Conservation (phyloP, 73 alveolate genomes). For the Stentor coeruleus region DNA sequence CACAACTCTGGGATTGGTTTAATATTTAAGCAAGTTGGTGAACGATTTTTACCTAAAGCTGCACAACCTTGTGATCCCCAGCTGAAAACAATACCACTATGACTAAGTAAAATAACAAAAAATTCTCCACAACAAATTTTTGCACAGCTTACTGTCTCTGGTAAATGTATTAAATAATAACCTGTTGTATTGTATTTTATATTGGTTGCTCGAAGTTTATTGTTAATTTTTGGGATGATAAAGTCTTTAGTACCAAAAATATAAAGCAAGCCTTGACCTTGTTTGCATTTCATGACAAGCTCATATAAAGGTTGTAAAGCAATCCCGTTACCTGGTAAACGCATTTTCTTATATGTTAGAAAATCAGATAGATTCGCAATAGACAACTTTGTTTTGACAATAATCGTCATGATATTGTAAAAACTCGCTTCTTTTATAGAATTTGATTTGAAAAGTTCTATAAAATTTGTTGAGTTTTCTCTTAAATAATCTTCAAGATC, state of each 20-base stretch:
- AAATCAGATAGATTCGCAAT: neutral
- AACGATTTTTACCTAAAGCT: neutral
- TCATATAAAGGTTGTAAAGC: slow-evolving; percentile 13
- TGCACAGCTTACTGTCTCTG: neutral
- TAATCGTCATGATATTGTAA: slow-evolving; percentile 2
- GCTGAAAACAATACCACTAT: slow-evolving; percentile 7
- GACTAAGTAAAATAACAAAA: neutral
- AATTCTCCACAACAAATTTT: neutral
- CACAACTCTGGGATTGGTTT: slow-evolving; percentile 8
- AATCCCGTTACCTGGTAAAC: neutral
- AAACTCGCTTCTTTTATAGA: neutral
- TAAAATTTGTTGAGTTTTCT: neutral
- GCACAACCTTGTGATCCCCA: neutral
- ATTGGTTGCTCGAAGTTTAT: neutral
- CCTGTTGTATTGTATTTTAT: neutral
- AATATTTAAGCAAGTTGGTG: neutral
- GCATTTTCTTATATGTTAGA: neutral
- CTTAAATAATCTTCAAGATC: neutral
- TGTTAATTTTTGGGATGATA: neutral
- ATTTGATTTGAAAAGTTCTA: neutral
- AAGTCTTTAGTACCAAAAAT: neutral
- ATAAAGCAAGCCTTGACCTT: neutral
- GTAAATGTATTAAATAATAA: slow-evolving; percentile 8
- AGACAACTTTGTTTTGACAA: neutral
- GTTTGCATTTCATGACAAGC: neutral